Conservation (phyloP, 768 basidiomycete species). For the Solioccasus polychromus region DNA sequence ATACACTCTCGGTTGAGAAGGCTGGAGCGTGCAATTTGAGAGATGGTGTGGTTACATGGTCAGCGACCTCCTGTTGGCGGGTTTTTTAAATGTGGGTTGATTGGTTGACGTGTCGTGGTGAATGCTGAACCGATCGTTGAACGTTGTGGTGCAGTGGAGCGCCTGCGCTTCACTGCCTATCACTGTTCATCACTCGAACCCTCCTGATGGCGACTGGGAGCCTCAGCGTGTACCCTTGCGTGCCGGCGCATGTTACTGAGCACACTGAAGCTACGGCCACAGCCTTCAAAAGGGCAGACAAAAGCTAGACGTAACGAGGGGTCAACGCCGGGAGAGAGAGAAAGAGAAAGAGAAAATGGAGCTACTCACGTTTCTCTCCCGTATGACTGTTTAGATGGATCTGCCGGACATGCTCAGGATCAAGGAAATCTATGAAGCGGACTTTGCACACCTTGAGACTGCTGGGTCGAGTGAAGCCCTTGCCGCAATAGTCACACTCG, state of each 20-base stretch:
- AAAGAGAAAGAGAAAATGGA: neutral
- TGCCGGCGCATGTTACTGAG: slow-evolving; percentile 89
- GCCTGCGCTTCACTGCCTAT: slow-evolving; percentile 29
- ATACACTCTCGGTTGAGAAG: neutral
- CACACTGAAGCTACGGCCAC: slow-evolving; percentile 81
- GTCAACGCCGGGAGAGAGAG: too few species aligned
- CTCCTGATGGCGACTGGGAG: slow-evolving; percentile 34
- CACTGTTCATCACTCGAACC: slow-evolving; percentile 46
- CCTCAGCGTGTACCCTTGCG: slow-evolving; percentile 63
- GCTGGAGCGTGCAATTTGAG: slow-evolving; percentile 5
- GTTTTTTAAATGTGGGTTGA: neutral
- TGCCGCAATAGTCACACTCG: slow-evolving; percentile 76
- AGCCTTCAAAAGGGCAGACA: slow-evolving; percentile 68
- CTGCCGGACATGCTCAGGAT: slow-evolving; percentile 35
- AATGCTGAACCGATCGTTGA: slow-evolving; percentile 8
- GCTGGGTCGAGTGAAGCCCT: slow-evolving; percentile 79
- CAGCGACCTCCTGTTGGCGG: neutral
- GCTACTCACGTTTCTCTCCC: slow-evolving; percentile 73
- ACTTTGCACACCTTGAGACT: slow-evolving; percentile 63
- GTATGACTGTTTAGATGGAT: slow-evolving; percentile 85
- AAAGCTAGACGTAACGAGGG: slow-evolving; percentile 49
- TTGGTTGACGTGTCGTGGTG: slow-evolving; percentile 4
- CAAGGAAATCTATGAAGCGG: neutral
- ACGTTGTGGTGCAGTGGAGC: slow-evolving; percentile 7
- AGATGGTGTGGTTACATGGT: slow-evolving; percentile 10